Percentiles rank a stretch among this genome's conserved stretches.
phyloP scores from a whole-genome alignment of 2,329 filamentous ascomycete genomes.

The Celoporthe dispersa region DNA sequence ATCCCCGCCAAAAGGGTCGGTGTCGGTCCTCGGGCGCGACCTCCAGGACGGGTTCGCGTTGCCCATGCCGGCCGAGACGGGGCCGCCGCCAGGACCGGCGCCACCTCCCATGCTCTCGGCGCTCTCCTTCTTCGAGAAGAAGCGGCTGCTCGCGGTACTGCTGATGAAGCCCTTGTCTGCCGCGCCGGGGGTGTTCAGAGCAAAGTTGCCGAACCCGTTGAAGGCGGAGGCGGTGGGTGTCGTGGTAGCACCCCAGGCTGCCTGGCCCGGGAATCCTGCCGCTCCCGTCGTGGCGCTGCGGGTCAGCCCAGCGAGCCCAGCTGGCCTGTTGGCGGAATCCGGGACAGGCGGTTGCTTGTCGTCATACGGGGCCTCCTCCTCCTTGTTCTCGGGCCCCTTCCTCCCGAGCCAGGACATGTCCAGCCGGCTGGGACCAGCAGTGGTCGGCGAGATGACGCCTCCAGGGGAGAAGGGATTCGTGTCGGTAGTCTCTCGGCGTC shows the following conservation, averaged over 20 bases:
- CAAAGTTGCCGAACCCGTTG: constrained; percentile 90
- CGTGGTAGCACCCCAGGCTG: constrained; percentile 58
- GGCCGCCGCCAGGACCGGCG: constrained; percentile 47
- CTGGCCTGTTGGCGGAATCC: constrained; percentile 39
- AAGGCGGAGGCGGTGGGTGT: constrained; percentile 70
- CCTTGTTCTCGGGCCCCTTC: constrained; percentile 58
- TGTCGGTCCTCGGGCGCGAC: constrained; percentile 68
- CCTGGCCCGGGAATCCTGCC: constrained; percentile 46
- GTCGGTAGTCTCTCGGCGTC: constrained; percentile 81
- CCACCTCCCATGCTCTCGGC: constrained; percentile 63
- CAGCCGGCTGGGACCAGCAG: constrained; percentile 55
- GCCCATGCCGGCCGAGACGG: constrained; percentile 42
- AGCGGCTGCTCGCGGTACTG: constrained; percentile 69
- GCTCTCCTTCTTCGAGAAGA: constrained; percentile 62
- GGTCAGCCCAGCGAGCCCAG: constrained; percentile 52
- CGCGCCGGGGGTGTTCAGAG: constrained; percentile 62
- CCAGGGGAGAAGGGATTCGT: constrained; percentile 64
- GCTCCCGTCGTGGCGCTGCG: constrained; percentile 60
- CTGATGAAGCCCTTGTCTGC: constrained; percentile 77
- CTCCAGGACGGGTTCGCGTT: constrained; percentile 58
- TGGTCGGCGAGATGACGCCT: constrained; percentile 63
- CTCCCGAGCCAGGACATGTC: constrained; percentile 63
- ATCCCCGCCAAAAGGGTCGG: constrained; percentile 74
- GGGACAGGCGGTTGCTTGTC: constrained; percentile 41
- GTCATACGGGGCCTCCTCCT: constrained; percentile 58